Base-by-base conservation (phyloP, 345 rosid species). In the Barbarea vulgaris region DNA sequence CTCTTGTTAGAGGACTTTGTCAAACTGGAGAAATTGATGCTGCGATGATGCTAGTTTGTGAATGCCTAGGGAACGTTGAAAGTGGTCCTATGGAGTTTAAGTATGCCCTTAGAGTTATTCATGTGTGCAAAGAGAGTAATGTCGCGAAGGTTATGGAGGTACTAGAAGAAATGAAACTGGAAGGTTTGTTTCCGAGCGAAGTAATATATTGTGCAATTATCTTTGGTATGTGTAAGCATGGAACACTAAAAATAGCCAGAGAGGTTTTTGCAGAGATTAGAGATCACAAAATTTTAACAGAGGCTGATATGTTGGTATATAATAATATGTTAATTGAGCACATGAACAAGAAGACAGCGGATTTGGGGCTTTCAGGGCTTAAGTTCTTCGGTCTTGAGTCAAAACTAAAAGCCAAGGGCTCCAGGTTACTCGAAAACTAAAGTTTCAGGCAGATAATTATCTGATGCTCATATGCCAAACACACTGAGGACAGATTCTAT, bases 311-410 rank as follows among this genome's bases (percentile, higher is more conserved):
- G 68, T 84, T 91, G 12, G 81, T 89, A 36, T 89, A 86, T 44
- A 93, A 86, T 33, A 88, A 91, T 42, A 80, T 87, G 52, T 80
- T 89, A 67, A 78, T 82, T 27, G 88, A 89, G 69, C 83, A 87
- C 67, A 83, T 83, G 86, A 31, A 56, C 10, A 85, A 82, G 87
- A 89, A 84, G 81, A 83, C 89, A 11, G 87, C 95, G 15, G 88
- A 85, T 75, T 78, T 87, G 56, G 83, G 86, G 51, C 54, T 84
- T 54, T 77, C 84, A 1, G 89, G 91, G 64, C 28, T 85, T 77
- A 91, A 88, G 80, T 91, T 94, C 79, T 91, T 91, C 56, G 93
- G 95, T 70, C 84, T 93, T n/a, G 96, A 93, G 76, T 87, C 88
- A 25, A 93, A 86, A 82, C 79, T 91, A 82, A 94, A 84, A 80